phyloP scores from a whole-genome alignment of 345 rosid species.

The Murraya paniculata region DNA sequence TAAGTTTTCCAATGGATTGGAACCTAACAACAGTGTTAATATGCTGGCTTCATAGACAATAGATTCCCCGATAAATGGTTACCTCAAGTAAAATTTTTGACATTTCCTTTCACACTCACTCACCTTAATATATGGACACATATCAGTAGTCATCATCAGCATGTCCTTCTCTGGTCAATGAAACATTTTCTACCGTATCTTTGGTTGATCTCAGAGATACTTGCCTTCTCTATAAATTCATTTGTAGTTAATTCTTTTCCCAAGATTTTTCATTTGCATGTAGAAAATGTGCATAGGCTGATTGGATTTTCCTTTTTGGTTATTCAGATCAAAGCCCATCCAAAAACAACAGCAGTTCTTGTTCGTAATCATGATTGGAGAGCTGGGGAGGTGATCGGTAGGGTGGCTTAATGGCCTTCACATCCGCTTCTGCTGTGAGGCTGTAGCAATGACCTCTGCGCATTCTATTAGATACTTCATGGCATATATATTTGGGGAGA shows the following conservation, averaged over 20 bases:
- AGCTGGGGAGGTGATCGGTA: background rate
- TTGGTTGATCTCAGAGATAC: background rate
- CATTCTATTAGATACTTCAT: slow-evolving; percentile 6
- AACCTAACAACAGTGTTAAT: background rate
- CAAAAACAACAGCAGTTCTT: slow-evolving; percentile 89
- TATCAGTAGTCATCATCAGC: background rate
- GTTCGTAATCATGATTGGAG: slow-evolving; percentile 55
- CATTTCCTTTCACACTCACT: background rate
- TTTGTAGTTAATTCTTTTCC: background rate
- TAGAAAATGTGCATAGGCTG: background rate
- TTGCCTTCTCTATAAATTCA: background rate
- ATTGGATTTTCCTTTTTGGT: background rate
- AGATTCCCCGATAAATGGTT: background rate
- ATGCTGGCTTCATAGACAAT: background rate
- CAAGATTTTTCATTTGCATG: slow-evolving; percentile 7
- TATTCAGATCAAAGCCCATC: slow-evolving; percentile 76
- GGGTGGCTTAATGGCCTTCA: background rate
- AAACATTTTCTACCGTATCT: background rate
- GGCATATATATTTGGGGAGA: slow-evolving; percentile 93
- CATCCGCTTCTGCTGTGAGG: background rate
- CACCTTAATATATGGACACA: background rate
- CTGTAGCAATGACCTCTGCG: background rate
- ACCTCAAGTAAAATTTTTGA: background rate
- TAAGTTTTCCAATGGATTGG: background rate
- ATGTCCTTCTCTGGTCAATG: background rate